Evolutionary conservation across 805 yeast genomes (phyloP).

Genomic region (Yarrowia sp.): DNA sequence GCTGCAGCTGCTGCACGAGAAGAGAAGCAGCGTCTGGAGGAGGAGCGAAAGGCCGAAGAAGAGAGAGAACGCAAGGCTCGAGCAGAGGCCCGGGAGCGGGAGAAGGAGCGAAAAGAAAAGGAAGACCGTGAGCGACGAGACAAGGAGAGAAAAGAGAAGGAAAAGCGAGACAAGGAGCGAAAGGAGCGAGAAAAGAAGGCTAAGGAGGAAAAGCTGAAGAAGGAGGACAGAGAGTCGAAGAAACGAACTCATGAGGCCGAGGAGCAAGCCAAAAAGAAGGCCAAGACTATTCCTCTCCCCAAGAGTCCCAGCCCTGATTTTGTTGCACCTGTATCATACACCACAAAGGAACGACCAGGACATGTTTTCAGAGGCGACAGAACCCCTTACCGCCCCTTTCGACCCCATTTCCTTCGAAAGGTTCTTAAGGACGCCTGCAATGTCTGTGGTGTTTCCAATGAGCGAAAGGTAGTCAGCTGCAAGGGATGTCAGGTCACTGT

Average conservation of each 20-base stretch:
- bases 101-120: conserved; percentile 41
- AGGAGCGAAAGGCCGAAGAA: conserved; percentile 39
- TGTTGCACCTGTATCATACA: not conserved
- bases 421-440: conserved; percentile 1
- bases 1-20: conserved; percentile 40
- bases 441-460: conserved; percentile 31
- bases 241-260: conserved; percentile 11
- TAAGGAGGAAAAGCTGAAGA: conserved; percentile 26
- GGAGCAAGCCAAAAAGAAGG: conserved; percentile 11
- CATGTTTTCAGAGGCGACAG: conserved; percentile 20
- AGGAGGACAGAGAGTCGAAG: conserved; percentile 26
- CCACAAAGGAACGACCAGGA: not conserved
- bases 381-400: not conserved
- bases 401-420: not conserved
- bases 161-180: conserved; percentile 29
- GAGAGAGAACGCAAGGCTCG: conserved; percentile 41
- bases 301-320: no score
- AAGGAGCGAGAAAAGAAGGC: conserved; percentile 26
- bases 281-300: not conserved
- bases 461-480: conserved; percentile 5
- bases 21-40: conserved; percentile 40
- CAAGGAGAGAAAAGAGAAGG: conserved; percentile 30
- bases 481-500: conserved; percentile 67
- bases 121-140: conserved; percentile 28
- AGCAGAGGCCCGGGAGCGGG: conserved; percentile 38